A percentile compares a stretch with the other conserved stretches of the same genome.
These are phyloP conservation scores for Kitagawia praeruptora DNA, from an alignment of 129 eudicot genomes.

Conservation along the genomic window DNA sequence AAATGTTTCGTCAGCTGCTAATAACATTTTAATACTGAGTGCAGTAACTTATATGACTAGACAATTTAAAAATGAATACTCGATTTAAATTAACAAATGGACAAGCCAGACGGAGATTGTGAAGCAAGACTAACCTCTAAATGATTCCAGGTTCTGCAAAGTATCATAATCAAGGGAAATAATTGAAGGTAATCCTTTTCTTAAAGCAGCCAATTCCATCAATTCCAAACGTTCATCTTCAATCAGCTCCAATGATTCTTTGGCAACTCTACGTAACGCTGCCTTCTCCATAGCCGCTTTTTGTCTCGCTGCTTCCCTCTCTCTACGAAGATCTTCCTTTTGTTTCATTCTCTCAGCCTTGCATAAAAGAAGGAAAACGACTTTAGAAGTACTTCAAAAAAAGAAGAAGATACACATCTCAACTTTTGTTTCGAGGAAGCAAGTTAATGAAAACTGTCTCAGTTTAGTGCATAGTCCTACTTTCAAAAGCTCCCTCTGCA, in stretches of 20 bases:
- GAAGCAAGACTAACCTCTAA: slow-evolving; percentile 51
- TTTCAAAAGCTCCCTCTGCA: slow-evolving; percentile 67
- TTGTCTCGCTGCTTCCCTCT: slow-evolving; percentile 72
- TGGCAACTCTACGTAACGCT: slow-evolving; percentile 66
- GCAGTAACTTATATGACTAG: background rate
- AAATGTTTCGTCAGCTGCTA: slow-evolving; percentile 2
- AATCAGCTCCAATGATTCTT: slow-evolving; percentile 81
- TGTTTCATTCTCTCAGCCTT: slow-evolving; percentile 83
- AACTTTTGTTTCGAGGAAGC: background rate
- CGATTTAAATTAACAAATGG: background rate
- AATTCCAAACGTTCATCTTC: slow-evolving; percentile 94
- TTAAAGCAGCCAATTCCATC: slow-evolving; percentile 82
- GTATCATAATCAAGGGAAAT: slow-evolving; percentile 77
- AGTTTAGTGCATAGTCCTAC: slow-evolving; percentile 22
- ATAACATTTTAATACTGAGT: background rate
- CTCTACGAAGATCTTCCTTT: slow-evolving; percentile 75
- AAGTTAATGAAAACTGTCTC: background rate
- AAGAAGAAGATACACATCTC: background rate
- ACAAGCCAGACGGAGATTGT: background rate
- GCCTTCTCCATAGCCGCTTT: slow-evolving; percentile 81
- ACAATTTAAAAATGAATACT: background rate
- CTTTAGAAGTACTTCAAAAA: background rate
- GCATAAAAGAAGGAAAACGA: background rate
- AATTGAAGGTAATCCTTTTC: slow-evolving; percentile 71
- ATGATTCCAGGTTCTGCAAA: slow-evolving; percentile 73